Conservation (phyloP, 2,329 filamentous ascomycete species). For the Trichoderma sp. region DNA sequence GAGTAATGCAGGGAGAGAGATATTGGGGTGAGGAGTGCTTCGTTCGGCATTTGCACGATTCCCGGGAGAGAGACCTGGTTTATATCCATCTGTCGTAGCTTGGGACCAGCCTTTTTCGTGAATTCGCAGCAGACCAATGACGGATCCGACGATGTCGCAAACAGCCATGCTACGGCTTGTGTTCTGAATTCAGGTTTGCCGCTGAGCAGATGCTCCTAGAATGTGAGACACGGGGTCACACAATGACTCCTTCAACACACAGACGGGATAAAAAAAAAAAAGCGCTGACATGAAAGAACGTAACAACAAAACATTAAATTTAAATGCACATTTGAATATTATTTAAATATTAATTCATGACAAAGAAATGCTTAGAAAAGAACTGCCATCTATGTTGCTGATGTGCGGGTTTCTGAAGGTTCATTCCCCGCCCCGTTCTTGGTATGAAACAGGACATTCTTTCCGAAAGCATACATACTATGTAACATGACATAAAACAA, state of each 20-base stretch:
- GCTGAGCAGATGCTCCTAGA: not conserved
- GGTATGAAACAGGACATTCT: not conserved
- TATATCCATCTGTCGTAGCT: not conserved
- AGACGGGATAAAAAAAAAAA: not conserved
- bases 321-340: not conserved
- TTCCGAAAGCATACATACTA: not conserved
- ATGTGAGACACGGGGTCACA: slow-evolving; percentile 11
- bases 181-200: not conserved
- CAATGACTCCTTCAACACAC: not conserved
- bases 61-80: not conserved
- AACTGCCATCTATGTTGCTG: not conserved
- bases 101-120: not conserved
- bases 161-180: not conserved
- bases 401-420: not conserved
- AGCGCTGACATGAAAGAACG: not conserved
- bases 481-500: not conserved
- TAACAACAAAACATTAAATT: not conserved
- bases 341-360: not conserved
- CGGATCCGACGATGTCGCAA: not conserved
- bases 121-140: not conserved
- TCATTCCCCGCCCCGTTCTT: not conserved
- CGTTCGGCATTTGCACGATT: not conserved
- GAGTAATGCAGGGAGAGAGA: not conserved
- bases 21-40: not conserved
- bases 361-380: not conserved